Base-by-base conservation (phyloP, 1,139 yeast species). In the Blastobotrys indianensis region DNA sequence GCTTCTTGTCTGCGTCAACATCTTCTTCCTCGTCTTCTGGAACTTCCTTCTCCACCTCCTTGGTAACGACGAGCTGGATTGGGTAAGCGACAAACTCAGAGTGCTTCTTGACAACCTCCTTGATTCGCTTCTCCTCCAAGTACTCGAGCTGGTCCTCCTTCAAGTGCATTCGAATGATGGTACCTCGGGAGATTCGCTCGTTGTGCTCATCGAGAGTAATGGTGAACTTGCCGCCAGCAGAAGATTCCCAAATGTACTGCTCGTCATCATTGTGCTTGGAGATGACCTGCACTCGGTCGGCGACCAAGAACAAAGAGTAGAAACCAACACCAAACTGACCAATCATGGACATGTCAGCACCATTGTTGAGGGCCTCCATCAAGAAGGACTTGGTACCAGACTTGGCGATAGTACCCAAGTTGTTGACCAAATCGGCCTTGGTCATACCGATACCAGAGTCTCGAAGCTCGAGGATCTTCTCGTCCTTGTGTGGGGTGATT, bases 241-340 rank as follows among this genome's bases (percentile, higher is more conserved):
- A 88, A 47, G 98, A 92, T 77, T 94, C 98, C 99, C 99, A 94
- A 65, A 92, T 76, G 82, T 94, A 94, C 76, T 94, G 99, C 71
- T 92, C 98, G 70, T 94, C 99, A 65, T 94, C 98, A 68, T 94
- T 94, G 80, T 90, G 85, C 80, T 94, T 94, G 56, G 98, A 86
- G 69, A 94, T 87, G 62, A 94, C 98, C 76, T 92, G 97, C 56
- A 94, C 98, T 65, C 82, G 88, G 76, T 94, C 99, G 65, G 98
- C 98, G 67, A 94, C 98, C 77, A 94, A 82, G 86, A 94, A 94
- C 62, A 92, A 79, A 49, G 99, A 92, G 85, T 94, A 94, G 92
- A 94, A 94, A 81, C 99, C 99, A 63, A 94, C 98, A 87, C 99
- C 99, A 77, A 94, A 94, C 76, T 94, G 98, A 80, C 99, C 99